phyloP scores from a whole-genome alignment of 768 basidiomycete genomes.

The Lactifluus echinatus region DNA sequence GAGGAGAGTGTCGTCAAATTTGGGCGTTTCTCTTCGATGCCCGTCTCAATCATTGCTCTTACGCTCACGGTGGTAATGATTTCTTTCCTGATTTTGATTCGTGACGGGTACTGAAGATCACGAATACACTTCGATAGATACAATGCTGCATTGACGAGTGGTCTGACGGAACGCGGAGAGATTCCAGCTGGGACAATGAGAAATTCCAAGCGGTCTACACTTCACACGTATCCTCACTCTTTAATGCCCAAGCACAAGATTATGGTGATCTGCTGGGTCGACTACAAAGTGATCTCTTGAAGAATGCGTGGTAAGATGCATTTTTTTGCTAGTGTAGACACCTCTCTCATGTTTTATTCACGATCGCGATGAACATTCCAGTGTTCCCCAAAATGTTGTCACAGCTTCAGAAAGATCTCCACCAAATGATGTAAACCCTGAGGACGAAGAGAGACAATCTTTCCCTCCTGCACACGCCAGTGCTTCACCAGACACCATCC shows the following conservation, averaged over 20 bases:
- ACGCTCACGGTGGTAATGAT: conserved; percentile 1
- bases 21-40: conserved; percentile 3
- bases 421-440: background rate
- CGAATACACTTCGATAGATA: background rate
- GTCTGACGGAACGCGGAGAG: background rate
- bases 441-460: background rate
- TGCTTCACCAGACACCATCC: background rate
- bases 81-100: background rate
- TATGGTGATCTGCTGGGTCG: background rate
- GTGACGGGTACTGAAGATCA: background rate
- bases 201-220: background rate
- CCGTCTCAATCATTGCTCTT: conserved; percentile 4
- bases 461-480: background rate
- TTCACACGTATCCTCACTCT: background rate
- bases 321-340: background rate
- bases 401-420: background rate
- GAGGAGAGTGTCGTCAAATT: background rate
- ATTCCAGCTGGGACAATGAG: background rate
- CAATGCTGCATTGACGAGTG: conserved; percentile 11
- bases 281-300: conserved; percentile 1
- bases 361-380: background rate
- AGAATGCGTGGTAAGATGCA: background rate
- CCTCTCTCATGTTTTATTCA: background rate
- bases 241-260: background rate
- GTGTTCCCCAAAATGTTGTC: background rate